Evolutionary conservation across 257 asterid species (phyloP), one percentile per base, ranked within the genome.

Genomic region (Paulownia fortunei): DNA sequence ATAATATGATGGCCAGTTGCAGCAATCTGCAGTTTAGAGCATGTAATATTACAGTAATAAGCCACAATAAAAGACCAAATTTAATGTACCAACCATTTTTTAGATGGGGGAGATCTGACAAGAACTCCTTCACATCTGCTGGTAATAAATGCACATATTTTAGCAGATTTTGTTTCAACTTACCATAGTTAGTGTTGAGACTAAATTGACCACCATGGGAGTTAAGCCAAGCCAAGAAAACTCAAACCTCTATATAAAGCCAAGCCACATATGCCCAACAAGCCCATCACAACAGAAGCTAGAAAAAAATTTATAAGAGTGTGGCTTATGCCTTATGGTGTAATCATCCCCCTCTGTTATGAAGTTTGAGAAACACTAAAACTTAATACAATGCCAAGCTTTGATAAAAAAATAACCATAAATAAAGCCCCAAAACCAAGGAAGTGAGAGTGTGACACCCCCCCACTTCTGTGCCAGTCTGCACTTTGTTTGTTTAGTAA

Each of bases 351-450:
- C 19, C 77, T 36, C 68, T 51, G 60, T 77, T 16, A 69, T 44
- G 70, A 59, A 82, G 39, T 70, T 46, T 69, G 72, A 60, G 77
- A 18, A 72, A 60, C 74, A 23, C 80, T 37, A 76, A 78, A 79
- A 49, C 6, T 80, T 69, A 69, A 74, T 63, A 47, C 65, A 52
- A 60, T 54, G 71, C 13, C 55, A 24, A 68, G 37, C 2, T 24
- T 26, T 69, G 8, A 78, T 19, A 26, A 26, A 73, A 74, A 70
- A 73, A 44, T 5, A 74, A 59, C 81, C 83, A 66, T 82, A 83
- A 87, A 85, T 82, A 84, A 82, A 78, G 84, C 79, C 74, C 80
- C 84, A 61, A 82, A 78, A 81, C 87, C 84, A 84, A 84, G 82
- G 81, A 78, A 70, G 84, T 72, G 87, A 76, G 89, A 72, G 87